Conservation (phyloP, 768 basidiomycete genomes). For the Rhizopogon vesiculosus region DNA sequence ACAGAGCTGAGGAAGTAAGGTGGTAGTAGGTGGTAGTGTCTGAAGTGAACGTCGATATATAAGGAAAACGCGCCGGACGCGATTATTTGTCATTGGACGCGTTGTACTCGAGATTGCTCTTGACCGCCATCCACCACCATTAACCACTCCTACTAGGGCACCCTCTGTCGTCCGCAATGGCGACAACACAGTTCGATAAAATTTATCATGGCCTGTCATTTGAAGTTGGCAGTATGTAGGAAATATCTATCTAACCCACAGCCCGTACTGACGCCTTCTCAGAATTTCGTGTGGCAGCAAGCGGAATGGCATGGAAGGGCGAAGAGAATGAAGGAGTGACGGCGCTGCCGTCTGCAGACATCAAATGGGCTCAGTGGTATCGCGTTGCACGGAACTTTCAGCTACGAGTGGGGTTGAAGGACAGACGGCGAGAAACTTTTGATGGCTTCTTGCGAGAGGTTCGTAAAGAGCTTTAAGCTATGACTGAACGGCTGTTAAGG, state of each 20-base stretch:
- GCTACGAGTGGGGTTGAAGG: constrained; percentile 77
- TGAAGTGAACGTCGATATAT: not conserved
- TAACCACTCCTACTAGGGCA: constrained; percentile 1
- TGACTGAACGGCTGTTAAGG: not conserved
- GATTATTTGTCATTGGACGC: constrained; percentile 28
- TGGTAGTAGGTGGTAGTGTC: not conserved
- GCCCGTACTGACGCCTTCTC: constrained; percentile 5
- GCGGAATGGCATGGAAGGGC: constrained; percentile 94
- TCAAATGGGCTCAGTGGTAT: constrained; percentile 89
- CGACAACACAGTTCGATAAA: constrained; percentile 81
- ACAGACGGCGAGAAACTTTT: constrained; percentile 77
- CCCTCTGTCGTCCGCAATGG: constrained; percentile 24
- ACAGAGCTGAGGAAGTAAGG: not conserved
- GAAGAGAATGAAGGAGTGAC: constrained; percentile 59
- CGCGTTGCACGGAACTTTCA: constrained; percentile 92
- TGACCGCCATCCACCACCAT: constrained; percentile 11
- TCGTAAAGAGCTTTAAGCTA: not conserved
- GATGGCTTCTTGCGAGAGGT: constrained; percentile 94
- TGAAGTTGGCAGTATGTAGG: constrained; percentile 76
- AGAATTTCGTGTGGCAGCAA: constrained; percentile 86
- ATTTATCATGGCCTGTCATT: constrained; percentile 73
- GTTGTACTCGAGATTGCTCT: constrained; percentile 22
- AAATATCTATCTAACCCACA: not conserved
- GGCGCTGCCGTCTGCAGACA: constrained; percentile 63
- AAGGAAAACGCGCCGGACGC: constrained; percentile 10